Percentiles rank a stretch among this genome's conserved stretches.
These are phyloP conservation scores for Gonapodya sp. DNA, from an alignment of 192 early-diverging fungal genomes.

Conservation along the genomic window DNA sequence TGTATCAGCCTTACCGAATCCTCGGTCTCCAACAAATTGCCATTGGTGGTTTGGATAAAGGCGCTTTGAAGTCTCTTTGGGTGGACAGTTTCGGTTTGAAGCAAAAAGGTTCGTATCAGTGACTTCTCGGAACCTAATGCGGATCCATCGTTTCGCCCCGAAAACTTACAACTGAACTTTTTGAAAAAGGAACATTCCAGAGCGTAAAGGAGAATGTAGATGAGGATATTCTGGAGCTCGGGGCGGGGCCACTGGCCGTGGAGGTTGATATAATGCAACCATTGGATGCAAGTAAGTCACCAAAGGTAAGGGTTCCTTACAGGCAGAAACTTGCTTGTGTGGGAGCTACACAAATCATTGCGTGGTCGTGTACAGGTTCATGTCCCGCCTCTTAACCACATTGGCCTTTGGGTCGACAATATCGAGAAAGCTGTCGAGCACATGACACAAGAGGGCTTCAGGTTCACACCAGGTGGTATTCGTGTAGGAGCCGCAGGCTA, in stretches of 20 bases:
- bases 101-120: constrained; percentile 6
- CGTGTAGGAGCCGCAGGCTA: constrained; percentile 1
- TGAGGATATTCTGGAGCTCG: constrained; percentile 9
- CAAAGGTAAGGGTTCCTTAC: not conserved
- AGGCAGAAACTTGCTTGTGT: no score
- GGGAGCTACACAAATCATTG: no score
- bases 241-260: not conserved
- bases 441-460: constrained; percentile 2
- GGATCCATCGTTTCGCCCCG: not conserved
- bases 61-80: constrained; percentile 1
- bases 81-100: constrained; percentile 9
- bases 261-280: constrained; percentile 10
- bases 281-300: not conserved
- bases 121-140: not conserved
- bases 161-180: not conserved
- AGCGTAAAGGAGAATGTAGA: constrained; percentile 12
- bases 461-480: constrained; percentile 8
- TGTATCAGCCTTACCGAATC: not conserved
- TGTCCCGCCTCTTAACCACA: constrained; percentile 2
- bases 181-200: not conserved
- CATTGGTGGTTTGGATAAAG: constrained; percentile 7
- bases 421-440: constrained; percentile 10
- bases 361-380: not conserved
- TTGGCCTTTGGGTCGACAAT: constrained; percentile 6
- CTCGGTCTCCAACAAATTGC: constrained; percentile 10